Conservation (phyloP, 306 rosid genomes). For the Vigna hirtella region DNA sequence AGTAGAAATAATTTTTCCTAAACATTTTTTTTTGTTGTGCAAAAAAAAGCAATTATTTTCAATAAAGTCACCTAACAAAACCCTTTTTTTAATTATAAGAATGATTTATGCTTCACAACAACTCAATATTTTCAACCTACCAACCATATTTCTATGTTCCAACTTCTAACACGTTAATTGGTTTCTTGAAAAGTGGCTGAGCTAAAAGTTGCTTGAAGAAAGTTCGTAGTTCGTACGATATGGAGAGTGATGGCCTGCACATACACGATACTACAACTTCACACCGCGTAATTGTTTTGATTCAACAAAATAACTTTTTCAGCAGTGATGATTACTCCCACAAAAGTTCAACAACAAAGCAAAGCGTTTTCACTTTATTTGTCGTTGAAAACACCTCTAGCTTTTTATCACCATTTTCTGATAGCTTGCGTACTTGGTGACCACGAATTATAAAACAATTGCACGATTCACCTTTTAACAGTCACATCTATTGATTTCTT, state of each 20-base stretch:
- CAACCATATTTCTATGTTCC: background rate
- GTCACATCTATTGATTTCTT: background rate
- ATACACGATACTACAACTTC: constrained; percentile 1
- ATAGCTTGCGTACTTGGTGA: constrained; percentile 44
- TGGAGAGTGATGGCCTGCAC: constrained; percentile 38
- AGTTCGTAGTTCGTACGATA: constrained; percentile 27
- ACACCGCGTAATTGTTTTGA: constrained; percentile 28
- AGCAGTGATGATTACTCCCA: constrained; percentile 46
- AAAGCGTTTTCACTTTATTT: constrained; percentile 32
- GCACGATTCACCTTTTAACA: background rate
- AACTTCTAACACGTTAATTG: background rate
- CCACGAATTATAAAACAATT: background rate
- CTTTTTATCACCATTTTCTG: constrained; percentile 26
- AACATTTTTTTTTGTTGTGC: no score
- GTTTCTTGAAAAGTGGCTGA: constrained; percentile 1
- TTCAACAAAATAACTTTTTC: constrained; percentile 33
- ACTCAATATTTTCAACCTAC: background rate
- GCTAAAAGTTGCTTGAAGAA: constrained; percentile 26
- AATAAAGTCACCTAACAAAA: no score
- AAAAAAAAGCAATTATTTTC: no score
- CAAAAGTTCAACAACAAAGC: constrained; percentile 49
- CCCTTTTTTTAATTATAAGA: no score
- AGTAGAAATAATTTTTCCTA: no score
- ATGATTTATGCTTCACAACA: no score
- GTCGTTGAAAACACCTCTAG: constrained; percentile 46